Evolutionary conservation across 192 early-diverging fungal species (phyloP).

Genomic region (Umbelopsis ramanniana): DNA sequence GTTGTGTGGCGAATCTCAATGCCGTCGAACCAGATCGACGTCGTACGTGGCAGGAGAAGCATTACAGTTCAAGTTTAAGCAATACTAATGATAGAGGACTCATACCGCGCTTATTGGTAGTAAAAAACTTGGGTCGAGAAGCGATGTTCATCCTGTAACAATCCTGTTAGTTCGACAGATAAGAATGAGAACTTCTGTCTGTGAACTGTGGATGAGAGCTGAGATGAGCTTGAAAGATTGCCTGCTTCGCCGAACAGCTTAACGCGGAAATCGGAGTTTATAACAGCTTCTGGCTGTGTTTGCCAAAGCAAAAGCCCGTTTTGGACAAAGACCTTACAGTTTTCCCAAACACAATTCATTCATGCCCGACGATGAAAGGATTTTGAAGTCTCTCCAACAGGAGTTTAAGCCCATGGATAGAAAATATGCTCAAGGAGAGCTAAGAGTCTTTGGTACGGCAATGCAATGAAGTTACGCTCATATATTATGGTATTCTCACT

Average conservation of each 20-base stretch:
- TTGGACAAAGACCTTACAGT: too few species aligned
- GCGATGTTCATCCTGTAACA: slow-evolving; percentile 21
- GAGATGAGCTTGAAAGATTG: slow-evolving; percentile 14
- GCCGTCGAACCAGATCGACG: neutral
- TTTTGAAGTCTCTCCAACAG: slow-evolving; percentile 1
- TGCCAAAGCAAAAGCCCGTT: too few species aligned
- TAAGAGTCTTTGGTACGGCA: slow-evolving; percentile 32
- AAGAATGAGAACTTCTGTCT: slow-evolving; percentile 7
- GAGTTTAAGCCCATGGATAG: slow-evolving; percentile 23
- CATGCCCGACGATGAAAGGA: slow-evolving; percentile 17
- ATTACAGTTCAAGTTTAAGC: neutral
- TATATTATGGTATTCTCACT: neutral
- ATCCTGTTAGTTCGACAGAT: neutral
- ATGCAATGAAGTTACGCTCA: too few species aligned
- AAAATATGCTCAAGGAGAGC: slow-evolving; percentile 24
- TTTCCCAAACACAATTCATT: neutral
- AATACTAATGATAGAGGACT: neutral
- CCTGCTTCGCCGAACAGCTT: neutral
- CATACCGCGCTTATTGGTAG: slow-evolving; percentile 76
- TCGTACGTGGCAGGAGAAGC: neutral
- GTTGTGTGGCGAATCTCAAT: neutral
- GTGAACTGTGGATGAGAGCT: slow-evolving; percentile 8
- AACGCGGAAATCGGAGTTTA: slow-evolving; percentile 16
- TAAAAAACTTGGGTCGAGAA: slow-evolving; percentile 71
- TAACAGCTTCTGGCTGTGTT: neutral